A percentile compares a stretch with the other conserved stretches of the same genome.
These are phyloP conservation scores for Fusarium sp. DNA, from an alignment of 2,329 filamentous ascomycete species.

Conservation along the genomic window DNA sequence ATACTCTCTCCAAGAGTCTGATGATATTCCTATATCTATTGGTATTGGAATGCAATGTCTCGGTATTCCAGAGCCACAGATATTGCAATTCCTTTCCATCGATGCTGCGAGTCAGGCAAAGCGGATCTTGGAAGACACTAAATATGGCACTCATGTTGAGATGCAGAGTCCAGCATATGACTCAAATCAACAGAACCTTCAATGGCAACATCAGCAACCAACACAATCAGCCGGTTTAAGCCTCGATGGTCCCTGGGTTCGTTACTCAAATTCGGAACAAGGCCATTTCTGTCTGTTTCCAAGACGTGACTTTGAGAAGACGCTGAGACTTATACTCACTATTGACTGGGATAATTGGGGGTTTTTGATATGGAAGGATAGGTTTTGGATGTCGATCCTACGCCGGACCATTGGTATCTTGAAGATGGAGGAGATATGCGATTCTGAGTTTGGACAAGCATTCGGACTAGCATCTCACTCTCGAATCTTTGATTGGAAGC, in stretches of 20 bases:
- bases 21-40: rapidly evolving
- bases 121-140: rapidly evolving
- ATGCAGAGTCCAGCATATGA: rapidly evolving
- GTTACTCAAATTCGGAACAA: rapidly evolving
- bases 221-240: rapidly evolving
- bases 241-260: neutral
- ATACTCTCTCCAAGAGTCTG: neutral
- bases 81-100: rapidly evolving
- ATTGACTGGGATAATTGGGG: neutral
- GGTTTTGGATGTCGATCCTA: neutral
- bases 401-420: rapidly evolving
- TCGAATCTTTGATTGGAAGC: neutral
- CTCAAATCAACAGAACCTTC: rapidly evolving
- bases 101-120: neutral
- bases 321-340: rapidly evolving
- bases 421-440: rapidly evolving
- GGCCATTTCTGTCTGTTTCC: neutral
- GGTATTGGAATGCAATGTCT: neutral
- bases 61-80: neutral
- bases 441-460: neutral
- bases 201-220: rapidly evolving
- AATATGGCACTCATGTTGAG: rapidly evolving
- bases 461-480: neutral
- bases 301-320: neutral
- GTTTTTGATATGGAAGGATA: neutral